These are phyloP conservation scores for Trichoderma polysporum DNA, from an alignment of 2,329 filamentous ascomycete genomes.

Conservation along the genomic window DNA sequence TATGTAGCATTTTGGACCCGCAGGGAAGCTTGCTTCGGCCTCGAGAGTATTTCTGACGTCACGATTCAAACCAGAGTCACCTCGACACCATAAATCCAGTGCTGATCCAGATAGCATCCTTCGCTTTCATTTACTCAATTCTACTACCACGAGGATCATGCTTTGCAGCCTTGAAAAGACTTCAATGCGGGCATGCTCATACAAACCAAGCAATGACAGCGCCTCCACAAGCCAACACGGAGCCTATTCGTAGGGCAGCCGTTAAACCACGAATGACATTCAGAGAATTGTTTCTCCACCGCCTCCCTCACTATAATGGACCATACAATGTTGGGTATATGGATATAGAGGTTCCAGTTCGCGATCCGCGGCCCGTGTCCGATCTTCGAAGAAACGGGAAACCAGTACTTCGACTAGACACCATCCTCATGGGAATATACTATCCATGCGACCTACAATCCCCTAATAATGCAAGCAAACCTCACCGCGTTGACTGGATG, in stretches of 20 bases:
- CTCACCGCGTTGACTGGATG: slow-evolving; percentile 61
- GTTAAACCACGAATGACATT: slow-evolving; percentile 33
- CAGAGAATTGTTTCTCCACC: slow-evolving; percentile 42
- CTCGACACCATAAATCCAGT: background rate
- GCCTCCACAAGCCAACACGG: background rate
- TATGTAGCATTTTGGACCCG: background rate
- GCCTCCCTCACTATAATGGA: slow-evolving; percentile 61
- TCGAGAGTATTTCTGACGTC: slow-evolving; percentile 8
- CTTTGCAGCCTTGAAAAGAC: background rate
- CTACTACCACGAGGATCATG: background rate
- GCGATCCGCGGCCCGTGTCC: slow-evolving; percentile 41
- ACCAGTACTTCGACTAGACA: slow-evolving; percentile 47
- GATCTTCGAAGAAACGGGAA: slow-evolving; percentile 41
- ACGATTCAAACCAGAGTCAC: background rate
- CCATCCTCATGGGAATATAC: slow-evolving; percentile 64
- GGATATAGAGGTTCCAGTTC: slow-evolving; percentile 63
- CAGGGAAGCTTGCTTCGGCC: slow-evolving; percentile 7
- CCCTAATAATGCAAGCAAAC: slow-evolving; percentile 37
- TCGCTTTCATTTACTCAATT: background rate
- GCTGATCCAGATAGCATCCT: background rate
- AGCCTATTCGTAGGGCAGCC: slow-evolving; percentile 23
- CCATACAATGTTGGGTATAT: slow-evolving; percentile 68
- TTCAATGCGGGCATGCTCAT: background rate
- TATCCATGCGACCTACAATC: slow-evolving; percentile 55
- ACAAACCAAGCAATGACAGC: background rate